Percentiles rank a stretch among this genome's conserved stretches.
Evolutionary conservation across 2,329 filamentous ascomycete species (phyloP).

Genomic region (Cladosporium sp.): DNA sequence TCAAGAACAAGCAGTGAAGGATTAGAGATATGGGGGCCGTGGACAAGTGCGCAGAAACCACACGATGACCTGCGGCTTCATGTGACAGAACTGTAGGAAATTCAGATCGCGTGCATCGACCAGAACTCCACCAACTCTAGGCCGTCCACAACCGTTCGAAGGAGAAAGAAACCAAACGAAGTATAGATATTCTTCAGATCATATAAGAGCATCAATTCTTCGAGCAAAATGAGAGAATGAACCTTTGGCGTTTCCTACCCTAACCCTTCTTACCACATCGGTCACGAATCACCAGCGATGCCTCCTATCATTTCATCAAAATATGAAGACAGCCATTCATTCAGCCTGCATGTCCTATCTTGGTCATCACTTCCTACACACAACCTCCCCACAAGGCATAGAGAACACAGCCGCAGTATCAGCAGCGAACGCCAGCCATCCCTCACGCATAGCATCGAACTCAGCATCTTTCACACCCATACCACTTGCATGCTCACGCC

Average conservation of each 20-base stretch:
- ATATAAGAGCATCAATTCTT: background rate
- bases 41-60: background rate
- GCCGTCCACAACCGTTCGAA: background rate
- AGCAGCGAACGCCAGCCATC: background rate
- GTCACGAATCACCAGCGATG: background rate
- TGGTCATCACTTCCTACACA: background rate
- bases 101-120: background rate
- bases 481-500: background rate
- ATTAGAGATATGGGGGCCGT: background rate
- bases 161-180: background rate
- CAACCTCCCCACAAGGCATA: background rate
- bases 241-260: background rate
- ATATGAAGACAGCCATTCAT: background rate
- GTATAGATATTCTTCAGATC: background rate
- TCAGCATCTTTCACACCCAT: background rate
- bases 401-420: background rate
- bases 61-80: background rate
- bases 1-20: background rate
- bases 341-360: background rate
- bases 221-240: background rate
- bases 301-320: background rate
- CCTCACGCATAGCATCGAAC: background rate
- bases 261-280: background rate
- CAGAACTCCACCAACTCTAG: background rate
- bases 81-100: background rate